Evolutionary conservation across 176 grass and related monocot genomes (phyloP).

Genomic region (Musa troglodytarum): DNA sequence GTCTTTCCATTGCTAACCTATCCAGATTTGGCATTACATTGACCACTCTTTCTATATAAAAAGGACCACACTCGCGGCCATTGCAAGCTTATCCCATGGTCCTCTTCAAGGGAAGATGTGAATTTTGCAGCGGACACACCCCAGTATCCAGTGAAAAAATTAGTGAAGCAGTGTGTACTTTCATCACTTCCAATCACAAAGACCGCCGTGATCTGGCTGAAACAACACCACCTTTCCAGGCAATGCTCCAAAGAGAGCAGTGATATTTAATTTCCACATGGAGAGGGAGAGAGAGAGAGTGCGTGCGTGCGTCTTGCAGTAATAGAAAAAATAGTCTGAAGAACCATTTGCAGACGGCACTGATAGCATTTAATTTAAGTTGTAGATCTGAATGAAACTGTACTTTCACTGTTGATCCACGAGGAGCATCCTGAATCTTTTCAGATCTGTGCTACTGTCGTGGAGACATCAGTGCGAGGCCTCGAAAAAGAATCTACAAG

Average conservation of each 20-base stretch:
- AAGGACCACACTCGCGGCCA: not conserved
- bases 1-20: too few species aligned
- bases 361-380: not conserved
- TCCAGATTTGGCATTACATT: too few species aligned
- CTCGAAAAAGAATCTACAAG: too few species aligned
- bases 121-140: not conserved
- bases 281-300: not conserved
- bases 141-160: not conserved
- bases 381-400: not conserved
- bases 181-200: not conserved
- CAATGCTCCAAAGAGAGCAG: not conserved
- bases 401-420: constrained; percentile 15
- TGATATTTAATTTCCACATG: not conserved
- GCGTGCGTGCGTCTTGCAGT: not conserved
- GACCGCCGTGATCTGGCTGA: not conserved
- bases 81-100: not conserved
- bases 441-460: not conserved
- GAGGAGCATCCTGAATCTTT: not conserved
- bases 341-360: not conserved
- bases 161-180: not conserved
- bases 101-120: not conserved
- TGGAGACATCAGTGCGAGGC: not conserved
- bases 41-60: not conserved
- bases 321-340: not conserved
- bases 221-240: not conserved